These are phyloP conservation scores for Metschnikowia dekortorum DNA, from an alignment of 805 yeast species.

Conservation along the genomic window DNA sequence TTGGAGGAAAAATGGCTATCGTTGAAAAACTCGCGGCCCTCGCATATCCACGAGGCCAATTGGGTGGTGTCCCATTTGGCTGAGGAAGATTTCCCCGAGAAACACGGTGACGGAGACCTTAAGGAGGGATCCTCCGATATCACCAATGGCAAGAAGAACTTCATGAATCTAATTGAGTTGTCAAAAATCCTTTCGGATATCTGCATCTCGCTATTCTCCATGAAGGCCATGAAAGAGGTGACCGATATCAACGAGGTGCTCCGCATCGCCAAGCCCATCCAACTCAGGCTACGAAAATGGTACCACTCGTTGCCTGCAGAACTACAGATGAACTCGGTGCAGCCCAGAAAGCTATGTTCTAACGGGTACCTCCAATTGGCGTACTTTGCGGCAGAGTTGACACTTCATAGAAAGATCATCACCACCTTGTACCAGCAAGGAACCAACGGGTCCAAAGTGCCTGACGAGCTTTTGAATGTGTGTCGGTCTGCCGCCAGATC, in stretches of 20 bases:
- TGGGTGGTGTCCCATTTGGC: constrained; percentile 74
- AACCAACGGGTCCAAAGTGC: constrained; percentile 29
- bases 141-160: constrained; percentile 64
- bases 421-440: constrained; percentile 44
- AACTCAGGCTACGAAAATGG: constrained; percentile 67
- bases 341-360: constrained; percentile 60
- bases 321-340: constrained; percentile 58
- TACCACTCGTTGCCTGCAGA: constrained; percentile 65
- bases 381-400: constrained; percentile 85
- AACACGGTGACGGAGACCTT: constrained; percentile 49
- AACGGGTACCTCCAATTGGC: constrained; percentile 79
- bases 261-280: constrained; percentile 76
- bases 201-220: constrained; percentile 65
- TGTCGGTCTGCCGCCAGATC: constrained; percentile 86
- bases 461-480: constrained; percentile 42
- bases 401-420: constrained; percentile 75
- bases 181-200: constrained; percentile 70
- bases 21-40: constrained; percentile 75
- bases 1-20: constrained; percentile 90
- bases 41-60: constrained; percentile 68
- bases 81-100: constrained; percentile 77
- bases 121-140: constrained; percentile 64
- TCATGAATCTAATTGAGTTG: constrained; percentile 62
- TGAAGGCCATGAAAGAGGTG: constrained; percentile 55
- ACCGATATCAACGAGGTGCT: constrained; percentile 64